Percentiles rank a stretch among this genome's conserved stretches.
phyloP scores from a whole-genome alignment of 345 rosid species.

The Syzygium grande region DNA sequence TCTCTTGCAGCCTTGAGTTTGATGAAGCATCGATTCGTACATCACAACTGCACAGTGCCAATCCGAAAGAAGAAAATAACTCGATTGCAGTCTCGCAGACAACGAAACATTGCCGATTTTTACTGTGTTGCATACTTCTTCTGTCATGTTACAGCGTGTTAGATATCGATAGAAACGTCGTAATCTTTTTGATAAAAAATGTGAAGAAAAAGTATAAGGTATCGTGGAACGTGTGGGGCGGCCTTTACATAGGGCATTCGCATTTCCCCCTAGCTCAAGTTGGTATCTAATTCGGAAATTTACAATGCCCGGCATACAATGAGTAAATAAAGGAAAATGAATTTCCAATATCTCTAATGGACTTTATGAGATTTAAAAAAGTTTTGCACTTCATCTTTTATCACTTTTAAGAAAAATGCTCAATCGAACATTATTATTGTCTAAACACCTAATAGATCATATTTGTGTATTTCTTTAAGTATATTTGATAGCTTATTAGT shows the following conservation, averaged over 20 bases:
- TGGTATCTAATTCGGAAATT: background rate
- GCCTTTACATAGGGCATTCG: background rate
- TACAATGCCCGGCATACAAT: too few species aligned
- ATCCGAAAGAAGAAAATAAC: background rate
- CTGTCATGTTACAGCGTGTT: background rate
- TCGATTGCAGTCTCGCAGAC: rapidly evolving
- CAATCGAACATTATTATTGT: too few species aligned
- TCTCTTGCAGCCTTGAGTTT: background rate
- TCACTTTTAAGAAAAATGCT: too few species aligned
- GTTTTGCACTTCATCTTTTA: too few species aligned
- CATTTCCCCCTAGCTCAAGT: background rate
- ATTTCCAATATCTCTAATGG: too few species aligned
- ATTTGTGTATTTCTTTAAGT: too few species aligned
- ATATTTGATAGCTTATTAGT: too few species aligned
- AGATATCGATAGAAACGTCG: background rate
- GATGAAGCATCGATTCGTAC: background rate
- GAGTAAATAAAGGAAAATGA: too few species aligned
- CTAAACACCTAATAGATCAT: too few species aligned
- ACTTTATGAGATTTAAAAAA: too few species aligned
- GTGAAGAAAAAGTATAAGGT: background rate
- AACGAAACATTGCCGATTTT: rapidly evolving
- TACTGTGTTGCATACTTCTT: background rate
- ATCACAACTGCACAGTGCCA: background rate
- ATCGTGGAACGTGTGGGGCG: background rate
- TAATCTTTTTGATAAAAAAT: background rate